A percentile compares a stretch with the other conserved stretches of the same genome.
These are phyloP conservation scores for Exophiala sp. DNA, from an alignment of 2,329 filamentous ascomycete genomes.

Conservation along the genomic window DNA sequence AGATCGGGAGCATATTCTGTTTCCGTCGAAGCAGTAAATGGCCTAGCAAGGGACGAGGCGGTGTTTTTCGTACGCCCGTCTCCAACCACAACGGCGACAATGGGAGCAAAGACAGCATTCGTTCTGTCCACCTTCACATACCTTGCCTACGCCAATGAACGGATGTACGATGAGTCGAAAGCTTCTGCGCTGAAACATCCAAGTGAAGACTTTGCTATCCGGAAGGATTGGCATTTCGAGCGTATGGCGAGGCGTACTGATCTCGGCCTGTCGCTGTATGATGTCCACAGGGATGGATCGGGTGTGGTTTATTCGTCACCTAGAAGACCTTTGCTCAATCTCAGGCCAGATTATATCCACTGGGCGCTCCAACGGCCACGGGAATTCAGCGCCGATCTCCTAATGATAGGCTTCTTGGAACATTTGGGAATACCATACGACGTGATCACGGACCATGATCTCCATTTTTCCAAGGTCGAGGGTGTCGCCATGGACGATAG, in stretches of 20 bases:
- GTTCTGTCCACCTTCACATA: slow-evolving; percentile 39
- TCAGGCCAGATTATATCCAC: slow-evolving; percentile 37
- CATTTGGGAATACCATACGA: slow-evolving; percentile 33
- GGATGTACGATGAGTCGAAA: slow-evolving; percentile 33
- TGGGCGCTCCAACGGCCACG: slow-evolving; percentile 37
- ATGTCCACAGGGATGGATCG: slow-evolving; percentile 38
- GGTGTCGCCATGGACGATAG: slow-evolving; percentile 3
- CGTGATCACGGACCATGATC: slow-evolving; percentile 37
- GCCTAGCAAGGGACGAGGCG: slow-evolving; percentile 30
- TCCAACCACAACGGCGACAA: slow-evolving; percentile 1
- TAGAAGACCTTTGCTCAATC: slow-evolving; percentile 38
- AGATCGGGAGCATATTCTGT: slow-evolving; percentile 33
- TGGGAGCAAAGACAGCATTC: slow-evolving; percentile 27
- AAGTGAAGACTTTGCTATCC: background rate
- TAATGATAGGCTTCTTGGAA: slow-evolving; percentile 37
- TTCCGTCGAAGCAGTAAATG: slow-evolving; percentile 24
- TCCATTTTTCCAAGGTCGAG: slow-evolving; percentile 28
- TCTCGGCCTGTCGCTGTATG: slow-evolving; percentile 39
- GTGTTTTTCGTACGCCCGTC: slow-evolving; percentile 37
- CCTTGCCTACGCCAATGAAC: slow-evolving; percentile 40
- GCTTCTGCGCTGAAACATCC: slow-evolving; percentile 10
- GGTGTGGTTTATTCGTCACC: slow-evolving; percentile 33
- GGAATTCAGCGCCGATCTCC: slow-evolving; percentile 36
- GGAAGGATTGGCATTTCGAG: background rate
- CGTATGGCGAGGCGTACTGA: slow-evolving; percentile 31